phyloP scores from a whole-genome alignment of 164 flowering plant species.

The Annona squamosa region DNA sequence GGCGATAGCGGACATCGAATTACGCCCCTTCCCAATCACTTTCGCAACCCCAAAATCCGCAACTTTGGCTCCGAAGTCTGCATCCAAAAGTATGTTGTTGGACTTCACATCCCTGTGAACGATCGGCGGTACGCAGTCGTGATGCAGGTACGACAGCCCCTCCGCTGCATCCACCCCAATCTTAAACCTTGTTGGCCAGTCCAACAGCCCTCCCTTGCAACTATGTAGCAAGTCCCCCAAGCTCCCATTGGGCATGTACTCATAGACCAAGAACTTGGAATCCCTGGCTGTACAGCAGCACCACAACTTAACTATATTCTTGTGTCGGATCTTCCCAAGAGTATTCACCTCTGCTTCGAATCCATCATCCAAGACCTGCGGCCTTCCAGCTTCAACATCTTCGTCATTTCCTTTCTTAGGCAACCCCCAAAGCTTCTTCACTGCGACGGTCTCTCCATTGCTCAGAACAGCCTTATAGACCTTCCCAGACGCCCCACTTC shows the following conservation, averaged over 20 bases:
- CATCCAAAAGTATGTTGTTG: constrained; percentile 61
- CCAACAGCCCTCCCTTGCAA: constrained; percentile 45
- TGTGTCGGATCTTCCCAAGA: constrained; percentile 66
- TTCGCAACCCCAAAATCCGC: constrained; percentile 83
- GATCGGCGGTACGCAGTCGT: constrained; percentile 66
- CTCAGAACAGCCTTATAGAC: constrained; percentile 60
- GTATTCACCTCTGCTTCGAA: constrained; percentile 65
- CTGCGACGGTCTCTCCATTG: constrained; percentile 60
- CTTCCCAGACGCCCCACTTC: constrained; percentile 64
- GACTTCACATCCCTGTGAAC: constrained; percentile 72
- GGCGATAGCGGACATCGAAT: constrained; percentile 63
- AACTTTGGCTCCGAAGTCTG: constrained; percentile 50
- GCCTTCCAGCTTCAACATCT: constrained; percentile 6
- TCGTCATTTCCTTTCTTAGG: constrained; percentile 20
- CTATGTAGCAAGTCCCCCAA: constrained; percentile 61
- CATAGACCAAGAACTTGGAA: constrained; percentile 59
- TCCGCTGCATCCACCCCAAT: constrained; percentile 65
- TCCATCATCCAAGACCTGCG: constrained; percentile 25
- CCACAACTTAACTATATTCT: constrained; percentile 64
- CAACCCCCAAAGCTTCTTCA: constrained; percentile 55
- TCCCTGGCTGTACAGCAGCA: constrained; percentile 49
- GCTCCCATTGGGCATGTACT: constrained; percentile 76
- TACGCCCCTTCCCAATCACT: constrained; percentile 30
- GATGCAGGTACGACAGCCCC: constrained; percentile 70
- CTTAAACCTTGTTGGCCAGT: constrained; percentile 55